Percentiles rank a stretch among this genome's conserved stretches.
phyloP scores from a whole-genome alignment of 2,329 filamentous ascomycete species.

The Davidsoniella neocaledoniae region DNA sequence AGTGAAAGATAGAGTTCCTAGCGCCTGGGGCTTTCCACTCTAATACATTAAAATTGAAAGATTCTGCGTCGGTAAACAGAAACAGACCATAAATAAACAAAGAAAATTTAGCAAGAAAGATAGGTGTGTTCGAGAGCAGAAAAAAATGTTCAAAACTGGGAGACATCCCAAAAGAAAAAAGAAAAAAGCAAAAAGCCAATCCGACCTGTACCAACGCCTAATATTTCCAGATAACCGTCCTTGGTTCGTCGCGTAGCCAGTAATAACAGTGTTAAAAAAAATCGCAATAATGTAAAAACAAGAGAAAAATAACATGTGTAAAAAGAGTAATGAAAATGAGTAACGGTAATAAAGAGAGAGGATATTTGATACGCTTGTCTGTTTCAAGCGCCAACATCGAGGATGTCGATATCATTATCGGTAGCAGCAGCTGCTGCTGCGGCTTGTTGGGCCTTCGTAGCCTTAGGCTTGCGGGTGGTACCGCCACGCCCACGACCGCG shows the following conservation, averaged over 20 bases:
- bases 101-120: not conserved
- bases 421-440: slow-evolving; percentile 9
- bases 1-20: not conserved
- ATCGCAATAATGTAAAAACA: slow-evolving; percentile 1
- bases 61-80: not conserved
- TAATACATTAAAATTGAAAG: not conserved
- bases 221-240: not conserved
- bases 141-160: not conserved
- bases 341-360: not conserved
- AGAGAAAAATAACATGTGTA: not conserved
- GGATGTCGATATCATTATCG: slow-evolving; percentile 6
- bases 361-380: slow-evolving; percentile 2
- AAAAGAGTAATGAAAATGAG: slow-evolving; percentile 4
- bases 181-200: not conserved
- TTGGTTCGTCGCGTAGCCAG: not conserved
- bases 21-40: not conserved
- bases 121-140: not conserved
- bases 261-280: not conserved
- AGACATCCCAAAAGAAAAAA: not conserved
- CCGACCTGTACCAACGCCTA: not conserved
- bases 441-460: slow-evolving; percentile 8
- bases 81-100: not conserved
- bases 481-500: slow-evolving; percentile 7
- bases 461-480: slow-evolving; percentile 10
- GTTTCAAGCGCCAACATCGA: slow-evolving; percentile 12